These are phyloP conservation scores for Auricularia sp. DNA, from an alignment of 768 basidiomycete genomes.

Conservation along the genomic window DNA sequence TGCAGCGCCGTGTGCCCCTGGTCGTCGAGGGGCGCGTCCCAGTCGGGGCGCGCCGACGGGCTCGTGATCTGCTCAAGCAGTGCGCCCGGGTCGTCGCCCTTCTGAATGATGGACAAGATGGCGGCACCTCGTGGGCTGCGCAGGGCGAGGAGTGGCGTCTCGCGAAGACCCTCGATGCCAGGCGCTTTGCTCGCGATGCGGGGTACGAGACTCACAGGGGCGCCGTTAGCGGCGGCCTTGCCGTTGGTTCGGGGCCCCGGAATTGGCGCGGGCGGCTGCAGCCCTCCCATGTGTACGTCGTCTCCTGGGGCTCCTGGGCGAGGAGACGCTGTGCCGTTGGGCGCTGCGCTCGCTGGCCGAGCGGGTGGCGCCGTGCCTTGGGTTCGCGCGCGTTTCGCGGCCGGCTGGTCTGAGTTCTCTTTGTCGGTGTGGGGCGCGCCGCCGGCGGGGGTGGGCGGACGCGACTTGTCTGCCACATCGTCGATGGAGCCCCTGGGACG, in stretches of 20 bases:
- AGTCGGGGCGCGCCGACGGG: slow-evolving; percentile 32
- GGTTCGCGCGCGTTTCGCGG: slow-evolving; percentile 60
- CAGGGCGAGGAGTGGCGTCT: slow-evolving; percentile 41
- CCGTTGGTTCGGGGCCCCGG: slow-evolving; percentile 33
- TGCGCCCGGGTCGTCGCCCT: slow-evolving; percentile 54
- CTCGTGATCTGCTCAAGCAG: slow-evolving; percentile 42
- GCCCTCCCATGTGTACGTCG: slow-evolving; percentile 10
- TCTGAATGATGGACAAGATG: slow-evolving; percentile 55
- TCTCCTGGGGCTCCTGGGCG: background rate
- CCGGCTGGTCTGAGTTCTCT: slow-evolving; percentile 41
- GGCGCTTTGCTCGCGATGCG: slow-evolving; percentile 65
- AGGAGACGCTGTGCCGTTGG: background rate
- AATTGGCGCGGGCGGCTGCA: slow-evolving; percentile 19
- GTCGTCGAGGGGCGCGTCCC: slow-evolving; percentile 85
- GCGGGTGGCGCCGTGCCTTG: slow-evolving; percentile 33
- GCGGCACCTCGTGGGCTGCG: slow-evolving; percentile 49
- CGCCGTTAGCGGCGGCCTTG: slow-evolving; percentile 32
- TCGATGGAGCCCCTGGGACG: slow-evolving; percentile 5
- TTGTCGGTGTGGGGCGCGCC: slow-evolving; percentile 24
- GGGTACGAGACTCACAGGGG: slow-evolving; percentile 29
- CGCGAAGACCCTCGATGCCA: slow-evolving; percentile 27
- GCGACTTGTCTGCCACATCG: slow-evolving; percentile 54
- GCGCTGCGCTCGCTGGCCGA: slow-evolving; percentile 11
- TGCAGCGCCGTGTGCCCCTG: slow-evolving; percentile 93
- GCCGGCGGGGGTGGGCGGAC: slow-evolving; percentile 42